Base-by-base conservation (phyloP, 1,284 basidiomycete species). In the Rhodotorula mucilaginosa region DNA sequence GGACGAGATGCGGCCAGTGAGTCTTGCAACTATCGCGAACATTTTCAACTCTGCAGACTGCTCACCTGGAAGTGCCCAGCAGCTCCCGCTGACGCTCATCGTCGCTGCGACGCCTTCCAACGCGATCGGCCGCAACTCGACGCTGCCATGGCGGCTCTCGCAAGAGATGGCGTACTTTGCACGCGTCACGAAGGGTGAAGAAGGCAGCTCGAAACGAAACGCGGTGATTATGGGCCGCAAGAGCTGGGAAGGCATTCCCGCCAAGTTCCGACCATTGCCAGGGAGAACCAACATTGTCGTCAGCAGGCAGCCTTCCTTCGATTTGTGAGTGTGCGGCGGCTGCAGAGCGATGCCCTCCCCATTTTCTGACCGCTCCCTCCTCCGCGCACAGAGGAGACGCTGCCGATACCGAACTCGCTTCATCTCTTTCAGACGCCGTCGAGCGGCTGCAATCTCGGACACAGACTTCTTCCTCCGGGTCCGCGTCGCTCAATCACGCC, bases 221-320 rank as follows among this genome's bases (percentile, higher is more conserved):
- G 88, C 87, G 2, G 89, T 98, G 51, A 84, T 99, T 70, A 99
- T 99, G 97, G 97, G 97, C 10, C 85, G 95, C 61, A 95, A 93
- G 79, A 97, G 94, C 26, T 99, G 97, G 97, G 92, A 97, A 81
- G 93, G 92, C 80, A 99, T 99, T 71, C 96, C 97, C n/a, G 77
- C 80, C 12, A 91, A 88, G 80, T 93, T 91, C 82, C 86, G 91
- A 72, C 97, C 97, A 4, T 84, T 99, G 39, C 84, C 86, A 58
- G 87, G 86, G 47, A 85, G 97, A 54, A 75, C 87, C 71, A 99
- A 99, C 80, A 81, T 96, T 21, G 88, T 99, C 49, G 84, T 97
- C 49, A 93, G 88, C 76, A 84, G 87, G 46, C 88, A 89, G 76
- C 63, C 79, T 12, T 81, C 84, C 44, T 89, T 89, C 76, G 82